Evolutionary conservation across 805 yeast species (phyloP), one percentile per base, ranked within the genome.

Genomic region (Spathaspora sp.): DNA sequence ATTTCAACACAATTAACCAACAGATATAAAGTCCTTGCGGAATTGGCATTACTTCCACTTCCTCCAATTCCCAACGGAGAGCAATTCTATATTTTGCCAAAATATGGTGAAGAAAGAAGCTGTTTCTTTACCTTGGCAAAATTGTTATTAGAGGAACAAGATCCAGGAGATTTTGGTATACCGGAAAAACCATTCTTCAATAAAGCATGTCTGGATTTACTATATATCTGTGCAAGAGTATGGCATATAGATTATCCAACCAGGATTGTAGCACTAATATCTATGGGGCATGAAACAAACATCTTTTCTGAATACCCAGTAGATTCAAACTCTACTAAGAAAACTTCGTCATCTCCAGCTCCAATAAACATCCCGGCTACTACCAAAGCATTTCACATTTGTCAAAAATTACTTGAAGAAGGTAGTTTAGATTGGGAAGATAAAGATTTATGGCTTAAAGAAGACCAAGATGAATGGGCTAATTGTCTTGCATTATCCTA

Each of bases 191-290:
- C 66, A 11, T 53, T 68, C 20, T 52, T 72, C 5, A 57, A 83
- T 1, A 79, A 78, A 53, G 62, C 72, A 16, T 69, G 80, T 0
- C 62, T 66, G 7, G 73, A 70, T 44, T 62, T 86, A 11, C 58
- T 86, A 2, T 64, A 61, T 1, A 63, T 72, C 14, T 78, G 81
- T 49, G 69, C 81, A 6, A 73, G 69, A 42, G 70, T 79, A 12
- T 87, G 94, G 94, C 69, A 87, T 52, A 63, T 86, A 4, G 78
- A 76, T 52, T 64, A 63, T 6, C 69, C 82, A 0, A 72, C 88
- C 0, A 67, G 79, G 47, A 78, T 82, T 0, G 72, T 78, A 0
- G 57, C 80, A 7, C 53, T 83, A 5, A 80, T 76, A 50, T 76
- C 82, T 4, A 85, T 86, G 1, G 69, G 70, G 11, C 75, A 71